phyloP scores from a whole-genome alignment of 2,329 filamentous ascomycete species.

The Pseudopithomyces chartarum region DNA sequence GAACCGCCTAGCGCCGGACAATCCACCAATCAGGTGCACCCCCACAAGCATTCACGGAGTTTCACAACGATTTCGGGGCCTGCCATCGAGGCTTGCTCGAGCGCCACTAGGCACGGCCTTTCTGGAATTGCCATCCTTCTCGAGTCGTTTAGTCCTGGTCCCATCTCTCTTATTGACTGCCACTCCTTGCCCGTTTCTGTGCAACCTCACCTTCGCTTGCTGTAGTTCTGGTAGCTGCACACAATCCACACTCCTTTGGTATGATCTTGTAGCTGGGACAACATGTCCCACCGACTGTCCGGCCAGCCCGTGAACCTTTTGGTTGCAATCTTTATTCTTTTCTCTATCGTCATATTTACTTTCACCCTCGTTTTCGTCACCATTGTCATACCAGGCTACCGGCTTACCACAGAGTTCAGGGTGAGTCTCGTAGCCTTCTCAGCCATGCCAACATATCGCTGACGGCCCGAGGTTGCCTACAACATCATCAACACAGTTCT shows the following conservation, averaged over 20 bases:
- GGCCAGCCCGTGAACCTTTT: slow-evolving; percentile 1
- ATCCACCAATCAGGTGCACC: neutral
- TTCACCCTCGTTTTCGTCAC: slow-evolving; percentile 1
- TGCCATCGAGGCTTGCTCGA: neutral
- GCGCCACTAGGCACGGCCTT: neutral
- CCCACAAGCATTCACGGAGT: neutral
- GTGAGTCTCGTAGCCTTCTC: neutral
- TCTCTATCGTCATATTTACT: slow-evolving; percentile 2
- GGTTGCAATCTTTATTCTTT: slow-evolving; percentile 3
- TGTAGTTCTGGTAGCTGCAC: slow-evolving; percentile 1
- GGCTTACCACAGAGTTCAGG: slow-evolving; percentile 10
- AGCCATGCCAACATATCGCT: neutral
- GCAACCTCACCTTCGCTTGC: neutral
- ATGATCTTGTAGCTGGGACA: slow-evolving; percentile 2
- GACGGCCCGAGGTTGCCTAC: slow-evolving; percentile 3
- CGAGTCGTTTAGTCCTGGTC: neutral
- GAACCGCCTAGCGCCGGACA: slow-evolving; percentile 3
- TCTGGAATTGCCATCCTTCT: neutral
- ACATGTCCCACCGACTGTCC: slow-evolving; percentile 7
- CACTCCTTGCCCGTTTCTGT: neutral
- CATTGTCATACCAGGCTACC: slow-evolving; percentile 1
- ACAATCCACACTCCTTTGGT: neutral
- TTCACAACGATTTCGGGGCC: neutral
- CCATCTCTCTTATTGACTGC: neutral
- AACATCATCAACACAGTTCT: slow-evolving; percentile 7